phyloP scores from a whole-genome alignment of 2,329 filamentous ascomycete genomes.

The Polychaeton citri region DNA sequence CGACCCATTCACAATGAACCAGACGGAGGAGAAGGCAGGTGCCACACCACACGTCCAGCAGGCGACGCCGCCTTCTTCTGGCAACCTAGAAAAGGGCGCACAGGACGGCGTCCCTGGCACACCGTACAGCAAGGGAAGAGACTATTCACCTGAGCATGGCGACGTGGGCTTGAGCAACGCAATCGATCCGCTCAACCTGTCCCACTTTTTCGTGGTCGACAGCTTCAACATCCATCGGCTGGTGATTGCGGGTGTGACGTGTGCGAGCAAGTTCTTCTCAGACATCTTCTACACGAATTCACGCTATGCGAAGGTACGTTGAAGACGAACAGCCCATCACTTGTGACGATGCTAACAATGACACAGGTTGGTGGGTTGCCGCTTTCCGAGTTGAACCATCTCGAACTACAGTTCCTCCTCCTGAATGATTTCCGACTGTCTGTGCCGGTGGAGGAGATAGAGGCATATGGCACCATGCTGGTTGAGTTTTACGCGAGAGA shows the following conservation, averaged over 20 bases:
- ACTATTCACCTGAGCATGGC: constrained; percentile 11
- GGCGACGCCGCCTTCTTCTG: constrained; percentile 36
- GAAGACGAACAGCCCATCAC: not conserved
- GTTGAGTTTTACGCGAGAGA: constrained; percentile 96
- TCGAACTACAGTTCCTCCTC: constrained; percentile 89
- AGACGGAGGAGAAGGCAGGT: constrained; percentile 17
- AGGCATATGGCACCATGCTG: constrained; percentile 95
- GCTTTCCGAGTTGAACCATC: constrained; percentile 81
- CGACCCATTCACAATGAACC: constrained; percentile 13
- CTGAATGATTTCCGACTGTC: constrained; percentile 93
- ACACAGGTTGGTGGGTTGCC: constrained; percentile 82
- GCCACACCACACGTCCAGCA: constrained; percentile 25
- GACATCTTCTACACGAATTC: constrained; percentile 99
- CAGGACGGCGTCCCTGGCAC: constrained; percentile 22
- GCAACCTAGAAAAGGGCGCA: constrained; percentile 29
- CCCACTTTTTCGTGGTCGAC: constrained; percentile 83
- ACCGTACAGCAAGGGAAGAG: constrained; percentile 18
- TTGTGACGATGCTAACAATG: not conserved
- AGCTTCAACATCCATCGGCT: constrained; percentile 97
- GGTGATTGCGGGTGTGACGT: constrained; percentile 93
- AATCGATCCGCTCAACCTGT: constrained; percentile 39
- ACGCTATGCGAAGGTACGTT: constrained; percentile 86
- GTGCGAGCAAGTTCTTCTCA: constrained; percentile 98
- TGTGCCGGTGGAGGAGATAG: constrained; percentile 85
- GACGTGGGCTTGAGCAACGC: constrained; percentile 5